Evolutionary conservation across 139 green algal species (phyloP), one percentile per base, ranked within the genome.

Genomic region (Microglena sp.): DNA sequence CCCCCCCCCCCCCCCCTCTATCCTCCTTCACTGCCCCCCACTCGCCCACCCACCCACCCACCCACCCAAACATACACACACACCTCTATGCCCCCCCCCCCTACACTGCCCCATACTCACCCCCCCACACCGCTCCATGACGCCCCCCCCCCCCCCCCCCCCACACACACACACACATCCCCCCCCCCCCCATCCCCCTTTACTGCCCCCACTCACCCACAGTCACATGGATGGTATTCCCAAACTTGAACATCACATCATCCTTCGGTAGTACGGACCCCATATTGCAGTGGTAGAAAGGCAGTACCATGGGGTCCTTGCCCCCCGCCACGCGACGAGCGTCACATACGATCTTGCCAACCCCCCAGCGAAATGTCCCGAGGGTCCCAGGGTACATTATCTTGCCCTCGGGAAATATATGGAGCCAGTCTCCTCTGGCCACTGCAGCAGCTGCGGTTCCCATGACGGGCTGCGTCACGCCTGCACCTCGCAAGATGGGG

Each of bases 321-420:
- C 71, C 69, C 0, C 69, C 77, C 7, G 56, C 7, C 0, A 46
- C 40, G 31, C 62, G 45, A 5, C 59, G 50, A 26, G 77, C 72
- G 58, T 92, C 88, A 66, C 88, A 93, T 26, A 95, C 66, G 28
- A 91, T 33, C 62, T 82, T 89, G 67, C 88, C 88, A 1, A 89
- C 63, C 8, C 87, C 87, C 87, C 88, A 93, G 8, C 80, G 78
- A 64, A 90, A 83, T 27, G 79, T 67, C 3, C 72, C 76, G 68
- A 96, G 63, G 27, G 31, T 43, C 33, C 89, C 90, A 11, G 59
- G 77, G 61, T 84, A 86, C 28, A 75, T 70, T n/a, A 96, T 81
- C 3, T 68, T 63, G 4, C 85, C 88, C 77, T 96, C 89, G 0
- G 90, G 90, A 64, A 96, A 96, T 6, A 96, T 55, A 70, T 96